Conservation (phyloP, 768 basidiomycete species). For the Hemileccinum impolitum region DNA sequence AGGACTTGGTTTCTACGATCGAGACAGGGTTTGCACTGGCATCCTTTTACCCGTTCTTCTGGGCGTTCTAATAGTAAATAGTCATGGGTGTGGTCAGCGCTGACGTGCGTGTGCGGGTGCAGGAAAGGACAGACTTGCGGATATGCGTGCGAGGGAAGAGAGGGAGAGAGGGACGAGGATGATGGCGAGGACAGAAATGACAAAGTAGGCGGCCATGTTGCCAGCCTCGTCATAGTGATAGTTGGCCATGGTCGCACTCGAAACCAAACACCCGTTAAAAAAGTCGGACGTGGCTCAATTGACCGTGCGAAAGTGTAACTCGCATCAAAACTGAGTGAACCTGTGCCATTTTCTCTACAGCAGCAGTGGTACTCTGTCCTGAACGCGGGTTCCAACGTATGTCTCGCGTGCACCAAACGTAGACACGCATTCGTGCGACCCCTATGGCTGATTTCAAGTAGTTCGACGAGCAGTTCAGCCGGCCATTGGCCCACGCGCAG, state of each 20-base stretch:
- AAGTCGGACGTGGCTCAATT: no score
- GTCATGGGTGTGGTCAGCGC: constrained; percentile 8
- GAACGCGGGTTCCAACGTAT: no score
- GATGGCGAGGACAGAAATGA: constrained; percentile 85
- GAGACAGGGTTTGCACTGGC: constrained; percentile 60
- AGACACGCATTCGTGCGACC: no score
- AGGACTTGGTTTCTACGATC: constrained; percentile 48
- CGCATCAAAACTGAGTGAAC: no score
- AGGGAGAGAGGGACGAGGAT: constrained; percentile 77
- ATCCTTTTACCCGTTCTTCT: constrained; percentile 40
- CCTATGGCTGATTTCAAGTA: no score
- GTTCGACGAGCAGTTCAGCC: no score
- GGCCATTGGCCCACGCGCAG: no score
- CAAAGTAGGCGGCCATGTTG: constrained; percentile 85
- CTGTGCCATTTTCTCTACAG: no score
- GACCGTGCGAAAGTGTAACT: no score
- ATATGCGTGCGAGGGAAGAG: constrained; percentile 37
- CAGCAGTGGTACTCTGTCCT: no score
- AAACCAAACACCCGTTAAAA: no score
- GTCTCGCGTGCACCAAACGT: no score
- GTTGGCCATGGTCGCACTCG: constrained; percentile 52
- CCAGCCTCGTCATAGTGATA: constrained; percentile 87
- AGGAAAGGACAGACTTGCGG: constrained; percentile 41
- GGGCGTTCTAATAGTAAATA: constrained; percentile 29
- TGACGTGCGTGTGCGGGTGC: neutral